These are phyloP conservation scores for Heracleum sosnowskyi DNA, from an alignment of 129 eudicot genomes.

Conservation along the genomic window DNA sequence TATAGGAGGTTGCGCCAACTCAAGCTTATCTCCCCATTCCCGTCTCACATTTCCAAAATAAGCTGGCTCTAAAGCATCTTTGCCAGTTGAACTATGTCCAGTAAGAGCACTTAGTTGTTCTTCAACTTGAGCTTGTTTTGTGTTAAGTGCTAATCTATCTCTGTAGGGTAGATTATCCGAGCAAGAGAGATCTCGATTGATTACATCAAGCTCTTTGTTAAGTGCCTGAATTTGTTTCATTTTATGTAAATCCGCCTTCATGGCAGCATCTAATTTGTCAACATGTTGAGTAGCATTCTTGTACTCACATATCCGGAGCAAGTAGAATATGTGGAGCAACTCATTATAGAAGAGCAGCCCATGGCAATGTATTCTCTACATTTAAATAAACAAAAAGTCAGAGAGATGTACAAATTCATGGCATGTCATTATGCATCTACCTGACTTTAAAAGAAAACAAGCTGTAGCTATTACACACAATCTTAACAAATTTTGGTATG, in stretches of 20 bases:
- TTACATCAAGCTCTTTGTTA: constrained; percentile 51
- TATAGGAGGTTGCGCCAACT: constrained; percentile 90
- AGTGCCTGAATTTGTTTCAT: constrained; percentile 54
- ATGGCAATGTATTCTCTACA: constrained; percentile 62
- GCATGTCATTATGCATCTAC: constrained; percentile 4
- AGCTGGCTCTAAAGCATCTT: constrained; percentile 59
- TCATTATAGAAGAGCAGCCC: constrained; percentile 81
- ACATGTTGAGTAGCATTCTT: constrained; percentile 73
- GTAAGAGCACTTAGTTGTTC: constrained; percentile 38
- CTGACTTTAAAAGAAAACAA: neutral
- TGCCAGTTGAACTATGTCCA: constrained; percentile 35
- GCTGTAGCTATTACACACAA: neutral
- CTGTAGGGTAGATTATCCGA: constrained; percentile 52
- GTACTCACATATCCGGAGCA: constrained; percentile 84
- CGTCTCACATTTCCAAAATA: constrained; percentile 70
- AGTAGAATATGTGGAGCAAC: constrained; percentile 81
- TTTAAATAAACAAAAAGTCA: neutral
- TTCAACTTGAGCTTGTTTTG: constrained; percentile 55
- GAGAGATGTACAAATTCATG: constrained; percentile 1
- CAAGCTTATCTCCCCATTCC: constrained; percentile 61
- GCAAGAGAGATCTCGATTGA: constrained; percentile 54
- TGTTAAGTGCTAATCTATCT: constrained; percentile 50
- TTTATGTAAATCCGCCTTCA: constrained; percentile 65
- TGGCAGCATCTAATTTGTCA: constrained; percentile 76
- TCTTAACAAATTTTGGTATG: neutral